These are phyloP conservation scores for Phoenix dactylifera DNA, from an alignment of 176 grass and related monocot species.

Conservation along the genomic window DNA sequence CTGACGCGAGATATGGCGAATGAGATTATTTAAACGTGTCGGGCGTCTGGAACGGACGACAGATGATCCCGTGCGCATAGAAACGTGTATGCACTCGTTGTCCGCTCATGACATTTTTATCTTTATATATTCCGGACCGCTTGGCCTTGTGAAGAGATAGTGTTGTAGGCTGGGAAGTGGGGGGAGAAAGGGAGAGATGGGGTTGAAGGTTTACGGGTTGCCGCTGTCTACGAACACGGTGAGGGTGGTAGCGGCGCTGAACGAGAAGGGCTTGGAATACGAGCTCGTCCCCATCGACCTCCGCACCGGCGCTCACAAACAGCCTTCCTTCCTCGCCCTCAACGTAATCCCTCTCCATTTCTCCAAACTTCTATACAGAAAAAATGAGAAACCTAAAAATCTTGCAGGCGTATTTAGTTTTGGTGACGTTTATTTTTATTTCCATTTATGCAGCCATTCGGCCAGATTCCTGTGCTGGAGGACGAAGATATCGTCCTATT, in stretches of 20 bases:
- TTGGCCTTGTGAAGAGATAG: too few relatives aligned
- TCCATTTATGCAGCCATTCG: constrained; percentile 53
- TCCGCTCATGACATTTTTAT: too few relatives aligned
- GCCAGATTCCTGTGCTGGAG: constrained; percentile 67
- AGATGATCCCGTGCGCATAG: too few relatives aligned
- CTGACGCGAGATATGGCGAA: too few relatives aligned
- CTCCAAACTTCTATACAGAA: neutral
- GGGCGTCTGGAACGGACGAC: too few relatives aligned
- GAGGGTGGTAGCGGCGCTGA: constrained; percentile 39
- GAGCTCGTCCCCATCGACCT: constrained; percentile 71
- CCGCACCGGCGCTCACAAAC: constrained; percentile 57
- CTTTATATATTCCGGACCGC: too few relatives aligned
- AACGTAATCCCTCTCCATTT: constrained; percentile 28
- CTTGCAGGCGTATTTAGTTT: too few relatives aligned
- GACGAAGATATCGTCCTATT: constrained; percentile 59
- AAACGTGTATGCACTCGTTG: too few relatives aligned
- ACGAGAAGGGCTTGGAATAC: constrained; percentile 72
- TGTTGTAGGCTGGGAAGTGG: neutral
- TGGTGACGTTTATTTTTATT: neutral
- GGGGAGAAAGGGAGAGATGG: constrained; percentile 16
- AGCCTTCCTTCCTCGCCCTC: constrained; percentile 66
- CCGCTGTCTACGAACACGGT: constrained; percentile 41
- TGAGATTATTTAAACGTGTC: too few relatives aligned
- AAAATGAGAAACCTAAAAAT: too few relatives aligned
- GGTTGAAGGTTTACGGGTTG: constrained; percentile 62